phyloP scores from a whole-genome alignment of 805 yeast genomes.

The Citeromyces matritensis region DNA sequence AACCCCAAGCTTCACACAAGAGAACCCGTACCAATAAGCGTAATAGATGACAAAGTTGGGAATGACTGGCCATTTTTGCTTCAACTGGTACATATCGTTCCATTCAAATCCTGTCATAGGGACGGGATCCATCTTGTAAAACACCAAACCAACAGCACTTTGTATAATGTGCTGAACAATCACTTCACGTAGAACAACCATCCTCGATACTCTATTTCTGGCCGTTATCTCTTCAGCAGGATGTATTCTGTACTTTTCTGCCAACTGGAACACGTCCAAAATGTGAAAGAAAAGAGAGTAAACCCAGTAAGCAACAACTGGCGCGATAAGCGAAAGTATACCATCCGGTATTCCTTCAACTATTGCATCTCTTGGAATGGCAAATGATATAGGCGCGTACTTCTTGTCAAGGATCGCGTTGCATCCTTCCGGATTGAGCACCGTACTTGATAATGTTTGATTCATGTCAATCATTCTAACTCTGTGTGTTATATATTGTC shows the following conservation, averaged over 20 bases:
- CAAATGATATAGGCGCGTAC: slow-evolving; percentile 1
- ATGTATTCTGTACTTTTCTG: slow-evolving; percentile 80
- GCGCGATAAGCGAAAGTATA: slow-evolving; percentile 52
- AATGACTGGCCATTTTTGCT: slow-evolving; percentile 17
- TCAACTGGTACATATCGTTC: slow-evolving; percentile 27
- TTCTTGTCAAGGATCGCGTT: neutral
- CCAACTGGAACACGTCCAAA: slow-evolving; percentile 59
- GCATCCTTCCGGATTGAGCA: neutral
- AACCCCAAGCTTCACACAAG: slow-evolving; percentile 34
- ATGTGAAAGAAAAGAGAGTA: slow-evolving; percentile 61
- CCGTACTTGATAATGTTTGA: neutral
- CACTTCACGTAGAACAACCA: slow-evolving; percentile 70
- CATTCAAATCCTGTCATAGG: slow-evolving; percentile 38
- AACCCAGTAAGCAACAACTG: slow-evolving; percentile 76
- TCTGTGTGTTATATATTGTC: too few relatives aligned
- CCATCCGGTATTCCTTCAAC: slow-evolving; percentile 59
- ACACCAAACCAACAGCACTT: slow-evolving; percentile 45
- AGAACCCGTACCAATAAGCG: slow-evolving; percentile 48
- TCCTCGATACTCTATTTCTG: slow-evolving; percentile 60
- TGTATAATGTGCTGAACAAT: slow-evolving; percentile 76
- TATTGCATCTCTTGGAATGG: slow-evolving; percentile 22
- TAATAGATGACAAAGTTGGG: slow-evolving; percentile 34
- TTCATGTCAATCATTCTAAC: too few relatives aligned
- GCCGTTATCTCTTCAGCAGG: slow-evolving; percentile 73
- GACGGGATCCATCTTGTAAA: slow-evolving; percentile 40